Conservation (phyloP, 2,329 filamentous ascomycete genomes). For the Thelonectria rubi region DNA sequence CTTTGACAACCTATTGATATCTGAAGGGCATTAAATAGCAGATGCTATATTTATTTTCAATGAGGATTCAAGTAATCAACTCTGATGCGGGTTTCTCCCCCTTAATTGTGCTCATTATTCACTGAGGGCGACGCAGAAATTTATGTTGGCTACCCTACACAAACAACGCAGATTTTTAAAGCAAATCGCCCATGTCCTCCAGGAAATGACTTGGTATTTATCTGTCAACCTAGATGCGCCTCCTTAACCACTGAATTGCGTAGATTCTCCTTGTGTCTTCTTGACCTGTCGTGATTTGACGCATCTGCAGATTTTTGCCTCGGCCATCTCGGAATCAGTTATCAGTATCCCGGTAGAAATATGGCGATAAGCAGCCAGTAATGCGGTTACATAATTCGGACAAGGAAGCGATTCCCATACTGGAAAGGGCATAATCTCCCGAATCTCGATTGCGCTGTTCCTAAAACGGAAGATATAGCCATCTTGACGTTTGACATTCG, state of each 20-base stretch:
- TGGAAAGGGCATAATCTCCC: conserved; percentile 11
- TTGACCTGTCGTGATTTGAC: background rate
- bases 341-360: conserved; percentile 9
- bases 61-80: too few relatives aligned
- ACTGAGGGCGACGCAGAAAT: too few relatives aligned
- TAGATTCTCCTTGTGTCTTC: background rate
- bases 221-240: background rate
- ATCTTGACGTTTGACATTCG: background rate
- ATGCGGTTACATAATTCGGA: conserved; percentile 7
- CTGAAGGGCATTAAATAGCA: too few relatives aligned
- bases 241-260: background rate
- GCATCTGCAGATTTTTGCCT: background rate
- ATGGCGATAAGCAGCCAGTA: background rate
- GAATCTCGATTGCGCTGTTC: background rate
- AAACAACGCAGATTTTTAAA: too few relatives aligned
- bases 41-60: too few relatives aligned
- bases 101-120: too few relatives aligned
- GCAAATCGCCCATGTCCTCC: too few relatives aligned
- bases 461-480: conserved; percentile 20
- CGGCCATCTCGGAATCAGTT: conserved; percentile 10
- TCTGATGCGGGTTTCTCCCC: too few relatives aligned
- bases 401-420: background rate
- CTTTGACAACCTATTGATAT: too few relatives aligned
- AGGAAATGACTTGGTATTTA: background rate
- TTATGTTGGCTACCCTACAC: too few relatives aligned